Conservation (phyloP, 1,284 basidiomycete genomes). For the Ceratobasidium sp. region DNA sequence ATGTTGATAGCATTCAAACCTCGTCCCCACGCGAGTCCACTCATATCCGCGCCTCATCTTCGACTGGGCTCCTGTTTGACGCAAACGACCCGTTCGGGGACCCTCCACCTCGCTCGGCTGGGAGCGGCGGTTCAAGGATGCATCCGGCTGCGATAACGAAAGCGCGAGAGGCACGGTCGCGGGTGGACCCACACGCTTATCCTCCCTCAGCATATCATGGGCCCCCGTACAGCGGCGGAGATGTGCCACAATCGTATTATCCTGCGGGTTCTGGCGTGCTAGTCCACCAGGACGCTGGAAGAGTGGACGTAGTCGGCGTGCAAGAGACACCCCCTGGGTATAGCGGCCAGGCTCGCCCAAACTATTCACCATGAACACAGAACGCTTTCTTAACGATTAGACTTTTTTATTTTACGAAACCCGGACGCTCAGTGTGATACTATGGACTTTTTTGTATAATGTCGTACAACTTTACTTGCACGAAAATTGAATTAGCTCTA, state of each 20-base stretch:
- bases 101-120: not conserved
- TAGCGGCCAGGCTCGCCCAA: not conserved
- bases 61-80: conserved; percentile 32
- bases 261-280: conserved; percentile 17
- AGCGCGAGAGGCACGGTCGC: conserved; percentile 29
- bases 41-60: conserved; percentile 39
- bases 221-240: not conserved
- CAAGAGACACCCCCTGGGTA: conserved; percentile 15
- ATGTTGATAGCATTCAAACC: conserved; percentile 22
- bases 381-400: no score
- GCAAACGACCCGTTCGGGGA: conserved; percentile 32
- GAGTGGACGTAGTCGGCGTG: not conserved
- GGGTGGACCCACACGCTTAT: conserved; percentile 21
- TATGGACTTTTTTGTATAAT: no score
- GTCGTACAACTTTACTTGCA: no score
- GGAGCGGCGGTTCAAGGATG: not conserved
- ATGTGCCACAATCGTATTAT: not conserved
- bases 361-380: not conserved
- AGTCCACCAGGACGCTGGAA: conserved; percentile 35
- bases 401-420: no score
- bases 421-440: no score
- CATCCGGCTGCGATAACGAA: conserved; percentile 23
- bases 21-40: conserved; percentile 36
- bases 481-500: not conserved
- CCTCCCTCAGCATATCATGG: conserved; percentile 35